Conservation (phyloP, 192 early-diverging fungal species). For the Backusella westeae region DNA sequence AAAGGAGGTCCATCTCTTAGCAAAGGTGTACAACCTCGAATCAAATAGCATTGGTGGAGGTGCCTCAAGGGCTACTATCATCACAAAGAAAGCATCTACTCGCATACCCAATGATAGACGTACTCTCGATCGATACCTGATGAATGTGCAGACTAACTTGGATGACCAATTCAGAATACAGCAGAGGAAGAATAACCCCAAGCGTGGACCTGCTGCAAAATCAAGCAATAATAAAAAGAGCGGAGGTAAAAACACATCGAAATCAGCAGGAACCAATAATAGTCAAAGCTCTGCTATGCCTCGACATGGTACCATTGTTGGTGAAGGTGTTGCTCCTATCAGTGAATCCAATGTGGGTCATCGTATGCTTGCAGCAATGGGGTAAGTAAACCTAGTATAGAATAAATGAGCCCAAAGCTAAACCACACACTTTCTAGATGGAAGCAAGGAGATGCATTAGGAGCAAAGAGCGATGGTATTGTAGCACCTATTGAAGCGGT, state of each 20-base stretch:
- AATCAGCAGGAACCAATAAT: background rate
- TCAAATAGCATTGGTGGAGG: constrained; percentile 47
- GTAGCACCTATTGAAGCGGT: constrained; percentile 51
- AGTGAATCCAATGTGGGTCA: constrained; percentile 61
- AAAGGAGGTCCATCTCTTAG: constrained; percentile 44
- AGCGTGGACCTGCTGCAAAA: background rate
- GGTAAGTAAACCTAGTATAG: constrained; percentile 37
- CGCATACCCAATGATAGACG: constrained; percentile 41
- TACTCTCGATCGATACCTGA: constrained; percentile 38
- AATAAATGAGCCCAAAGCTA: background rate
- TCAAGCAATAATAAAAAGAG: background rate
- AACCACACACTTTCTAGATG: constrained; percentile 35
- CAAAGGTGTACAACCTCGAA: constrained; percentile 44
- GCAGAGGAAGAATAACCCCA: background rate
- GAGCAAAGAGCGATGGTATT: constrained; percentile 44
- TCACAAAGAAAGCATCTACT: constrained; percentile 40
- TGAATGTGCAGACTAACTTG: constrained; percentile 36
- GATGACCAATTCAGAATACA: constrained; percentile 13
- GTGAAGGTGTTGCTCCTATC: constrained; percentile 49
- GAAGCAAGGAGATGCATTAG: constrained; percentile 46
- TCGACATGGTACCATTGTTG: constrained; percentile 56
- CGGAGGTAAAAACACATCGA: background rate
- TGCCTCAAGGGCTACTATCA: constrained; percentile 8
- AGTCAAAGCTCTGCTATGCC: constrained; percentile 13
- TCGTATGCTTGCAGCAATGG: constrained; percentile 67